Conservation (phyloP, 208 protist species). For the Leishmania braziliensis region DNA sequence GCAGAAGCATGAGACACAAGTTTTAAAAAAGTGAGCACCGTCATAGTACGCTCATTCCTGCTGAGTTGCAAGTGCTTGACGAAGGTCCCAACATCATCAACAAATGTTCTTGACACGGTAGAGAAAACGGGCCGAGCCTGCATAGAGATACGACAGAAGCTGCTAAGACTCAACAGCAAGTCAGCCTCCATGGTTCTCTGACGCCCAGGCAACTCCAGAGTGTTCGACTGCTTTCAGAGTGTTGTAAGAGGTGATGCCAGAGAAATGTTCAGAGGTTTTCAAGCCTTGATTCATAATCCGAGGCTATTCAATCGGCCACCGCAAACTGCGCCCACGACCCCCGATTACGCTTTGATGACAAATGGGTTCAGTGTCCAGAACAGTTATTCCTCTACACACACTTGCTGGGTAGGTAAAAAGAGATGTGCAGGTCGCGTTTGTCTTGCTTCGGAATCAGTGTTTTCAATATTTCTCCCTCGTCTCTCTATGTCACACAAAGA, state of each 20-base stretch:
- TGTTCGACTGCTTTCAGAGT: neutral
- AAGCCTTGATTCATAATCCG: neutral
- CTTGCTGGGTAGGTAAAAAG: neutral
- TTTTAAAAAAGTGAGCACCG: neutral
- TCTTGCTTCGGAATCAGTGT: neutral
- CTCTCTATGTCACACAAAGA: neutral
- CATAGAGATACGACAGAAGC: constrained; percentile 12
- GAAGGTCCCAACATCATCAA: neutral
- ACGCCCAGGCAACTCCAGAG: neutral
- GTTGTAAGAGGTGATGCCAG: neutral
- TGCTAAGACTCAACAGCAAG: neutral
- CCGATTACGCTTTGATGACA: neutral
- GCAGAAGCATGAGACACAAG: neutral
- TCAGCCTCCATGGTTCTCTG: constrained; percentile 5
- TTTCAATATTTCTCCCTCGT: neutral
- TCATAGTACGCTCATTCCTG: neutral
- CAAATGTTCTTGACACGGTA: neutral
- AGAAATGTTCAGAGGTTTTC: neutral
- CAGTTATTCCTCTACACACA: neutral
- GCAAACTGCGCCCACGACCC: neutral
- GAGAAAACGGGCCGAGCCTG: constrained; percentile 9
- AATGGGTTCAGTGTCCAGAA: neutral
- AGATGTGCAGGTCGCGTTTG: neutral
- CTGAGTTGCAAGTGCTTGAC: neutral
- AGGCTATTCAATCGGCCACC: neutral